A percentile compares a stretch with the other conserved stretches of the same genome.
Conservation (phyloP, 2,329 filamentous ascomycete genomes). For the Ophiocordyceps camponoti-rufipedis region DNA sequence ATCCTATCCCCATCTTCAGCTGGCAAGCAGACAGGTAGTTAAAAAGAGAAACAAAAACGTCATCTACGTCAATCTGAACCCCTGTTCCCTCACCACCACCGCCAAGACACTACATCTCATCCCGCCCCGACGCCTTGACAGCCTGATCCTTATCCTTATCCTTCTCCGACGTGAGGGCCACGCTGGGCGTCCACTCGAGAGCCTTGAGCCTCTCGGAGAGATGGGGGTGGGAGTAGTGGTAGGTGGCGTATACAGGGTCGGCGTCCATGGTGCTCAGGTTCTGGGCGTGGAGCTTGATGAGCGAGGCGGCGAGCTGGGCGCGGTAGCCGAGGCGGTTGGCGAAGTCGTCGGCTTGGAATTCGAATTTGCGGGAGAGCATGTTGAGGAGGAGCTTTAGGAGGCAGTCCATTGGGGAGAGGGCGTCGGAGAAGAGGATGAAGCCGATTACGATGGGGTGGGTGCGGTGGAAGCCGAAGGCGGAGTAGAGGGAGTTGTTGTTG, state of each 20-base stretch:
- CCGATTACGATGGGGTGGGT: conserved; percentile 88
- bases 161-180: conserved; percentile 23
- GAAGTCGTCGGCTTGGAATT: conserved; percentile 91
- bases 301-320: conserved; percentile 62
- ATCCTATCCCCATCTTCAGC: no score
- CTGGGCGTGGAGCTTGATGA: conserved; percentile 96
- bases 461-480: conserved; percentile 72
- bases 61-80: neutral
- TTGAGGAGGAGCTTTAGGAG: conserved; percentile 93
- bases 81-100: no score
- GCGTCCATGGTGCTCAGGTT: conserved; percentile 98
- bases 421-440: conserved; percentile 93
- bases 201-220: conserved; percentile 84
- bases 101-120: conserved; percentile 38
- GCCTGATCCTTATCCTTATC: conserved; percentile 20
- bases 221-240: conserved; percentile 97
- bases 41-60: no score
- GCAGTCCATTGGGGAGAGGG: conserved; percentile 87
- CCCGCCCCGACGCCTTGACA: conserved; percentile 55
- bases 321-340: conserved; percentile 72
- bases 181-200: conserved; percentile 61
- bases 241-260: conserved; percentile 95
- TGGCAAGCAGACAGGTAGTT: no score
- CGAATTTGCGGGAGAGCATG: conserved; percentile 80
- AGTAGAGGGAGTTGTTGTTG: conserved; percentile 82